A percentile compares a stretch with the other conserved stretches of the same genome.
Conservation (phyloP, 116 monocot genomes). For the Cymodocea nodosa region DNA sequence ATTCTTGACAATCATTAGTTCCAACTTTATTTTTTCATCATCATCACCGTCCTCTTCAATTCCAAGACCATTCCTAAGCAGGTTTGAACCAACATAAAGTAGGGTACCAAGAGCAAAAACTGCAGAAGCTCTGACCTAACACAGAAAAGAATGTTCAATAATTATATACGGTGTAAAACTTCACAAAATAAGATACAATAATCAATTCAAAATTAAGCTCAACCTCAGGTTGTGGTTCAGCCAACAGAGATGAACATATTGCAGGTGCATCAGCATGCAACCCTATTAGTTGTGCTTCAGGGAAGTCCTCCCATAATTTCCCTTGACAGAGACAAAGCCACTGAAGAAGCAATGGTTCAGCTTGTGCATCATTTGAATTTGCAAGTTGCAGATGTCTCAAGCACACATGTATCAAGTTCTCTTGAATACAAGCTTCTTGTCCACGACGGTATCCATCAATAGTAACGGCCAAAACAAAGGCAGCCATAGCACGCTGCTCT, state of each 20-base stretch:
- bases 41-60: constrained; percentile 74
- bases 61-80: constrained; percentile 40
- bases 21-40: constrained; percentile 81
- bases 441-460: constrained; percentile 81
- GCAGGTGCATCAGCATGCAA: constrained; percentile 59
- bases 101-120: constrained; percentile 87
- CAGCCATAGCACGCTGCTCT: constrained; percentile 98
- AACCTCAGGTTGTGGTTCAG: constrained; percentile 94
- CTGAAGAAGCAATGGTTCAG: constrained; percentile 85
- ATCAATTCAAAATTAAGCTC: constrained; percentile 1
- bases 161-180: background rate
- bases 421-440: constrained; percentile 78
- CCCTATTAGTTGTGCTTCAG: constrained; percentile 71
- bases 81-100: constrained; percentile 50
- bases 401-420: constrained; percentile 72
- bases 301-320: constrained; percentile 91
- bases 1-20: constrained; percentile 51
- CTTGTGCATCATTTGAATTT: constrained; percentile 57
- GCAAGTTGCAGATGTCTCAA: constrained; percentile 71
- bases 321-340: constrained; percentile 97
- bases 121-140: constrained; percentile 93
- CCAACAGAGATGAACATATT: constrained; percentile 46
- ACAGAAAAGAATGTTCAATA: background rate
- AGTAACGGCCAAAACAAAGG: constrained; percentile 95
- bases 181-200: background rate